Percentiles rank a stretch among this genome's conserved stretches.
Conservation (phyloP, 1,139 yeast genomes). For the Wickerhamomyces sp. region DNA sequence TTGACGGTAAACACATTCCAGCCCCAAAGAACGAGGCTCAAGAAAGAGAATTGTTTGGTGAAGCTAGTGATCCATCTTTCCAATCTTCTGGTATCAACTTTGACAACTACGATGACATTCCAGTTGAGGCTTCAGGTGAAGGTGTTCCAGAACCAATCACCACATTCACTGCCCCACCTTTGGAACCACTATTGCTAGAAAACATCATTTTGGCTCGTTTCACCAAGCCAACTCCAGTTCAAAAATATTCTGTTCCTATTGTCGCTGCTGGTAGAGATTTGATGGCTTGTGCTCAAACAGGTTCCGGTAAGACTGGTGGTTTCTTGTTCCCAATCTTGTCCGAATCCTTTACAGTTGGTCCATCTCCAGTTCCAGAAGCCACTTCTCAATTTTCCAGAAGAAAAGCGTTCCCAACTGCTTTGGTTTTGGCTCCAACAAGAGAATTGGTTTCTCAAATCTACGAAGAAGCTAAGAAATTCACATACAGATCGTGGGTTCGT, state of each 20-base stretch:
- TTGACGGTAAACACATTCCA: constrained; percentile 85
- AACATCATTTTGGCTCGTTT: constrained; percentile 87
- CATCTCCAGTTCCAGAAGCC: constrained; percentile 55
- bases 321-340: constrained; percentile 96
- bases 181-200: constrained; percentile 80
- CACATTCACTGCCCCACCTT: constrained; percentile 86
- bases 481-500: constrained; percentile 97
- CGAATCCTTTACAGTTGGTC: constrained; percentile 86
- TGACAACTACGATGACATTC: constrained; percentile 97
- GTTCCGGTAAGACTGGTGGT: constrained; percentile 99
- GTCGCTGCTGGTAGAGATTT: constrained; percentile 94
- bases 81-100: constrained; percentile 97
- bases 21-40: constrained; percentile 65
- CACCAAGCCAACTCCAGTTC: constrained; percentile 97
- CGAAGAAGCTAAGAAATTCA: constrained; percentile 92
- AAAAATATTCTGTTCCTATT: constrained; percentile 96
- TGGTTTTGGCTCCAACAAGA: constrained; percentile 97
- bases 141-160: constrained; percentile 92
- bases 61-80: constrained; percentile 72
- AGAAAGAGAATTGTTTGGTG: constrained; percentile 84
- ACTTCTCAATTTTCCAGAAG: constrained; percentile 56
- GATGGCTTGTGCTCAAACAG: constrained; percentile 99
- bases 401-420: constrained; percentile 90
- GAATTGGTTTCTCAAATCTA: constrained; percentile 95
- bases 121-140: constrained; percentile 96